Evolutionary conservation across 805 yeast species (phyloP).

Genomic region (Teunomyces stri): DNA sequence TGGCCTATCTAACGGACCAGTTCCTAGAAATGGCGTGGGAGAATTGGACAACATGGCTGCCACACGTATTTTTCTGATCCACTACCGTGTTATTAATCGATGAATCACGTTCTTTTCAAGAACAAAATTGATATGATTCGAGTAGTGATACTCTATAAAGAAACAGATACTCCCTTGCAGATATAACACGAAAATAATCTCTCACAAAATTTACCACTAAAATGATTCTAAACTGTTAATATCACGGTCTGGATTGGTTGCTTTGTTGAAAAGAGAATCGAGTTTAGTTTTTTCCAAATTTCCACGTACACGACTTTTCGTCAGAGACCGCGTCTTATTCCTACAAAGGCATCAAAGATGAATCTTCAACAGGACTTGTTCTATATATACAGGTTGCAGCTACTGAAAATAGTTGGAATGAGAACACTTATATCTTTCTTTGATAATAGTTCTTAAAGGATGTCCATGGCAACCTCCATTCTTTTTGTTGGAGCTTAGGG

Average conservation of each 20-base stretch:
- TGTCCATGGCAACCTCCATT: conserved; percentile 67
- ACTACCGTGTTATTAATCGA: neutral
- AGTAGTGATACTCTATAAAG: neutral
- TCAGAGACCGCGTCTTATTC: conserved; percentile 1
- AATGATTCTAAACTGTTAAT: neutral
- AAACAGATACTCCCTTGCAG: neutral
- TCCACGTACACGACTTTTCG: conserved; percentile 2
- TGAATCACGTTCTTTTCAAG: neutral
- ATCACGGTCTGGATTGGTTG: neutral
- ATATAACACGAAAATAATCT: neutral
- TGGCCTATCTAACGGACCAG: neutral
- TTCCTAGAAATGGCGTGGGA: conserved; percentile 4
- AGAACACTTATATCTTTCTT: conserved; percentile 28
- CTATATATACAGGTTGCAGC: conserved; percentile 1
- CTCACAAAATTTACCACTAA: neutral
- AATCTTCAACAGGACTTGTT: neutral
- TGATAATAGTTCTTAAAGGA: conserved; percentile 48
- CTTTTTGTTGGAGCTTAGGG: conserved; percentile 45
- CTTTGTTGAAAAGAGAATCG: conserved; percentile 3
- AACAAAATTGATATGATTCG: neutral
- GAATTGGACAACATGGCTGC: neutral
- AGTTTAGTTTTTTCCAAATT: neutral
- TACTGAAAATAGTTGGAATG: neutral
- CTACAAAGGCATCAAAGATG: neutral
- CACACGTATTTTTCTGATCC: neutral